Evolutionary conservation across 2,329 filamentous ascomycete genomes (phyloP).

Genomic region (Metarhizium robertsii): DNA sequence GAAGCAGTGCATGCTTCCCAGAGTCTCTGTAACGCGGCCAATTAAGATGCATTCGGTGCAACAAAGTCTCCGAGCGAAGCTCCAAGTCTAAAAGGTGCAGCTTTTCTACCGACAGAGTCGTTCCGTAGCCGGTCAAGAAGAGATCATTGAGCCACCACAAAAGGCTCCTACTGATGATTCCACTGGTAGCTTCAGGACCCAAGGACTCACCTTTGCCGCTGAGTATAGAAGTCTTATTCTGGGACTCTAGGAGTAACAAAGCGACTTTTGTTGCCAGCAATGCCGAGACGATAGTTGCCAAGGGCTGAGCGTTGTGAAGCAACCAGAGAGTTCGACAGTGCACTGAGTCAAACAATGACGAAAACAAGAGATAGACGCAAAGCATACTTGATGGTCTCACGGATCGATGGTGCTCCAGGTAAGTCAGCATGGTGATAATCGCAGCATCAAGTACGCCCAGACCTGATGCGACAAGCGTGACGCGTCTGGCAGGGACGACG

Average conservation of each 20-base stretch:
- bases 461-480: too few relatives aligned
- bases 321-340: slow-evolving; percentile 14
- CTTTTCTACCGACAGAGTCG: neutral
- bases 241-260: neutral
- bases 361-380: slow-evolving; percentile 25
- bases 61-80: neutral
- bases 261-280: slow-evolving; percentile 16
- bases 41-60: neutral
- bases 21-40: neutral
- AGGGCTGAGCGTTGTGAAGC: slow-evolving; percentile 16
- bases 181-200: slow-evolving; percentile 20
- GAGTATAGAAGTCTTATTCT: too few relatives aligned
- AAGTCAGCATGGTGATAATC: slow-evolving; percentile 17
- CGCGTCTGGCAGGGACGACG: too few relatives aligned
- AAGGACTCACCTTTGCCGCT: slow-evolving; percentile 10
- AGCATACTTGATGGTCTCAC: slow-evolving; percentile 29
- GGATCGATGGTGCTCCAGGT: slow-evolving; percentile 22
- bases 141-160: slow-evolving; percentile 15
- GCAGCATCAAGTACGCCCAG: slow-evolving; percentile 19
- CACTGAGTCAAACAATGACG: slow-evolving; percentile 24
- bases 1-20: neutral
- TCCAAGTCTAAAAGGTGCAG: neutral
- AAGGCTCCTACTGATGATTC: slow-evolving; percentile 10
- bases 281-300: slow-evolving; percentile 17
- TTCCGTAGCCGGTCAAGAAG: neutral